phyloP scores from a whole-genome alignment of 164 flowering plant species.

The Magnolia sinica region DNA sequence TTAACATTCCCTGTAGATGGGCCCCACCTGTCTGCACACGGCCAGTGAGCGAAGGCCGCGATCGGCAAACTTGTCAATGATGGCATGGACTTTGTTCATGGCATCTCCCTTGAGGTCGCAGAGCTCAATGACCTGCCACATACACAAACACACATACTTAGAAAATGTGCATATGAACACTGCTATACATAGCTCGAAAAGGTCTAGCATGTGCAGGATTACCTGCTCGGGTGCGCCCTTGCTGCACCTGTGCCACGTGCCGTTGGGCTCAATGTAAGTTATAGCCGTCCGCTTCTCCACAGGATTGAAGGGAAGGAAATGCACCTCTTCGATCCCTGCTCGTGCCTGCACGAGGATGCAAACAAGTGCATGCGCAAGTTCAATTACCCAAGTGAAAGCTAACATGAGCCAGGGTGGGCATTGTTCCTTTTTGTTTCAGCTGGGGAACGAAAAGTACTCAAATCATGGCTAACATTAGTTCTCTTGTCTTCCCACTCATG shows the following conservation, averaged over 20 bases:
- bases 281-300: conserved; percentile 50
- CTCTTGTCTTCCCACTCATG: background rate
- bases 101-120: conserved; percentile 53
- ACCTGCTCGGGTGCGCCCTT: conserved; percentile 50
- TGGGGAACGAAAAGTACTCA: background rate
- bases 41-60: conserved; percentile 83
- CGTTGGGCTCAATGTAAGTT: conserved; percentile 32
- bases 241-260: conserved; percentile 40
- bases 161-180: too few relatives aligned
- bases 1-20: too few relatives aligned
- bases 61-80: conserved; percentile 59
- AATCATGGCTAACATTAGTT: background rate
- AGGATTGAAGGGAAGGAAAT: conserved; percentile 50
- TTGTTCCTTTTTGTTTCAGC: too few relatives aligned
- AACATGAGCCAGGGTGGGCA: background rate
- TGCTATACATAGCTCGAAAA: too few relatives aligned
- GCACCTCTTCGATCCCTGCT: conserved; percentile 43
- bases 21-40: conserved; percentile 56
- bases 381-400: background rate
- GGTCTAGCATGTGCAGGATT: background rate
- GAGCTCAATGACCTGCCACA: conserved; percentile 60
- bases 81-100: conserved; percentile 40
- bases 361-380: background rate
- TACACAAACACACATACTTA: background rate
- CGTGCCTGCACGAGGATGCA: conserved; percentile 27